These are phyloP conservation scores for Sporisorium reilianum DNA, from an alignment of 1,284 basidiomycete species.

Conservation along the genomic window DNA sequence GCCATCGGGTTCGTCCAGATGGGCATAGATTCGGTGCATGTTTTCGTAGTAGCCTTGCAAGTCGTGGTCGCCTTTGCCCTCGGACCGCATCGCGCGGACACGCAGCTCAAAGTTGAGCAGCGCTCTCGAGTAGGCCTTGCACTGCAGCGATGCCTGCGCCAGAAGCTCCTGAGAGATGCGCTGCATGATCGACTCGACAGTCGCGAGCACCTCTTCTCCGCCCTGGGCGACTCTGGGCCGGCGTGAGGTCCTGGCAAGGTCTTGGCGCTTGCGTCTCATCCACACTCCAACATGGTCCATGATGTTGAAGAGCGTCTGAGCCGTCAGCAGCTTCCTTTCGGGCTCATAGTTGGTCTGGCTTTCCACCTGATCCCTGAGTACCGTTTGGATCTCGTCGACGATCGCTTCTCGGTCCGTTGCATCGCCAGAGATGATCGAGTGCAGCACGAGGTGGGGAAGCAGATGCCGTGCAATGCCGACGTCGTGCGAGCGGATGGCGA, in stretches of 20 bases:
- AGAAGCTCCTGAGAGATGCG: constrained; percentile 89
- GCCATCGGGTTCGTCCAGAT: constrained; percentile 96
- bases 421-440: constrained; percentile 83
- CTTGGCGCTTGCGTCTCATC: constrained; percentile 74
- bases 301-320: constrained; percentile 91
- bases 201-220: constrained; percentile 55
- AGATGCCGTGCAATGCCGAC: constrained; percentile 89
- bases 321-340: constrained; percentile 61
- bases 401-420: constrained; percentile 76
- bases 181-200: constrained; percentile 81
- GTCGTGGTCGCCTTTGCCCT: constrained; percentile 54
- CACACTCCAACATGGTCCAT: constrained; percentile 95
- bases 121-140: constrained; percentile 92
- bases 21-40: constrained; percentile 94
- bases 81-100: constrained; percentile 60
- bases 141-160: constrained; percentile 92
- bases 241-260: constrained; percentile 43
- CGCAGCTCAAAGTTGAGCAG: constrained; percentile 91
- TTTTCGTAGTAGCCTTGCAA: constrained; percentile 84
- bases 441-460: constrained; percentile 90
- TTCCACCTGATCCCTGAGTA: constrained; percentile 86
- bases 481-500: constrained; percentile 86
- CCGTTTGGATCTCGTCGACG: constrained; percentile 80
- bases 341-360: constrained; percentile 47
- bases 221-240: constrained; percentile 32